Evolutionary conservation across 495 filamentous ascomycete species (phyloP), one percentile per base, ranked within the genome.

Genomic region (Parathielavia hyrcaniae): DNA sequence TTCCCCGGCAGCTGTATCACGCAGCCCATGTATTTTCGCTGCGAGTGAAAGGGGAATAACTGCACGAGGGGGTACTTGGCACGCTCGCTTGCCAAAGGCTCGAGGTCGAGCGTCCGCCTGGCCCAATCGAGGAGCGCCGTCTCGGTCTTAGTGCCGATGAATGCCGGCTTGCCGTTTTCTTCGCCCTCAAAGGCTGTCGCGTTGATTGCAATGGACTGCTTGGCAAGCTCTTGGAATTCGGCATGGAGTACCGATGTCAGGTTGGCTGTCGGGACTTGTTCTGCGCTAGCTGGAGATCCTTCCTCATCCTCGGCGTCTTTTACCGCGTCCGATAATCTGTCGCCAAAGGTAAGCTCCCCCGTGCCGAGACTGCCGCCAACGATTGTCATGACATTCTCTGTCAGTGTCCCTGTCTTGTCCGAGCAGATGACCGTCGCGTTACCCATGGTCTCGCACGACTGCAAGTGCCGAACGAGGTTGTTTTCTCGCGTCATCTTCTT

Each of bases 381-480:
- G 10, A 89, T 86, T 20, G 80, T 84, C 89, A 95, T 95, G 70
- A 86, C 87, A 64, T 91, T 91, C 67, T 90, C 81, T 0, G 88
- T 91, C 14, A 96, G 75, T 1, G 91, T 96, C 47, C 91, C 91
- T 0, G 91, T 96, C 67, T 96, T 96, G 74, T 96, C 91, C 1
- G 91, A 95, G 73, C 91, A 96, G 48, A 96, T 87, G 4, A 87
- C 89, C 0, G 90, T 95, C 1, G 89, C 91, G 71, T 93, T 93
- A 14, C 91, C 91, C 89, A 96, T 95, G 3, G 90, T 91, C 72
- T 96, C 91, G 69, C 90, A 95, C 40, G 91, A 90, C 58, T 87
- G 82, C 30, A 96, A 75, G 53, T 90, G 78, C 41, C 91, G 87
- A 39, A 96, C 91, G 39, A 96, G 69, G 60, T 95, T 95, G 69